Percentiles rank a stretch among this genome's conserved stretches.
These are phyloP conservation scores for Keithomyces neogunnii DNA, from an alignment of 2,329 filamentous ascomycete genomes.

Conservation along the genomic window DNA sequence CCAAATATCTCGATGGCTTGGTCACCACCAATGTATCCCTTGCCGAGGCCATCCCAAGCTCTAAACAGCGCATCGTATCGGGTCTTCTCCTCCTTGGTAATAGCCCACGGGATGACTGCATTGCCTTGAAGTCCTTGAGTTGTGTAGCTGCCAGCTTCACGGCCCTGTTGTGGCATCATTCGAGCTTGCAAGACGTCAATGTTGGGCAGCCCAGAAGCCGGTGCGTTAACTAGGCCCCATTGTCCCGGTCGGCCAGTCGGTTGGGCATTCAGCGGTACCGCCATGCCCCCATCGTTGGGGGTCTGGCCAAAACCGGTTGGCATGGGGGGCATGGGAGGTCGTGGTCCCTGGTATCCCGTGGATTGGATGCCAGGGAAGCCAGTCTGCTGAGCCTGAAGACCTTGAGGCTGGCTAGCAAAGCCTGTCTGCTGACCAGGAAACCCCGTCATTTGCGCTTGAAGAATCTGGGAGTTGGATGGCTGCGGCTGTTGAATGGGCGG, in stretches of 20 bases:
- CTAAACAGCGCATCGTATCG: constrained; percentile 92
- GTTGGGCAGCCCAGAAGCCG: constrained; percentile 80
- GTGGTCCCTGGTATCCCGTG: constrained; percentile 73
- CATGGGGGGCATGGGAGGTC: constrained; percentile 84
- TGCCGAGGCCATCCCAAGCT: constrained; percentile 91
- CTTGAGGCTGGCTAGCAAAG: constrained; percentile 48
- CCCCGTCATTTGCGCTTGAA: constrained; percentile 61
- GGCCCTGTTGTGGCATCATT: constrained; percentile 95
- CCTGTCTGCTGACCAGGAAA: constrained; percentile 51
- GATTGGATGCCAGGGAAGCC: constrained; percentile 59
- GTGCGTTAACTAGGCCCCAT: constrained; percentile 97
- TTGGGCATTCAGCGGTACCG: constrained; percentile 72
- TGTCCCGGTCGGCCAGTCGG: constrained; percentile 89
- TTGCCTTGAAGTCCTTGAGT: constrained; percentile 85
- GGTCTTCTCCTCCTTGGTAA: constrained; percentile 97
- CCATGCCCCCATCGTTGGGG: constrained; percentile 49
- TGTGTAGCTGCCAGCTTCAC: constrained; percentile 74
- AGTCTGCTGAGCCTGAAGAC: constrained; percentile 60
- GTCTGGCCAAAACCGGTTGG: constrained; percentile 46
- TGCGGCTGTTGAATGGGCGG: constrained; percentile 62
- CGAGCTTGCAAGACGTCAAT: constrained; percentile 86
- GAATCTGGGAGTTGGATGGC: constrained; percentile 58
- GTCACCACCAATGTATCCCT: constrained; percentile 84
- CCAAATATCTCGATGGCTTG: constrained; percentile 96
- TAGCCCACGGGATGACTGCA: constrained; percentile 94